A percentile compares a stretch with the other conserved stretches of the same genome.
Conservation (phyloP, 2,329 filamentous ascomycete genomes). For the Xylariaceae sp. region DNA sequence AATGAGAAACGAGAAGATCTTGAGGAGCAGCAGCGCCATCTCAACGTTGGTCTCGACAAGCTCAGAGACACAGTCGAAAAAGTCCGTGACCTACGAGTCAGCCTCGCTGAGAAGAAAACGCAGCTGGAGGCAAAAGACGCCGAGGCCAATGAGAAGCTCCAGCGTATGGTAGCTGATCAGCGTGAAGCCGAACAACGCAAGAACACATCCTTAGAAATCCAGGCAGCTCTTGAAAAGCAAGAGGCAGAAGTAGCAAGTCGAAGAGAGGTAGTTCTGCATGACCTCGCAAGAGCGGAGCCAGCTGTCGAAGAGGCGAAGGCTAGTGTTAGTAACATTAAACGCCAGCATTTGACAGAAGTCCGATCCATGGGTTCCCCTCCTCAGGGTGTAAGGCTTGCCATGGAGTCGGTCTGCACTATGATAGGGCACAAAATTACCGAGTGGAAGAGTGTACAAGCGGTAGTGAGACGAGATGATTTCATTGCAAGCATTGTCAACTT, state of each 20-base stretch:
- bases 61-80: conserved; percentile 96
- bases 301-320: conserved; percentile 92
- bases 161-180: conserved; percentile 96
- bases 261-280: conserved; percentile 81
- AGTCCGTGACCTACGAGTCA: conserved; percentile 87
- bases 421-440: conserved; percentile 87
- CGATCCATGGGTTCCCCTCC: conserved; percentile 96
- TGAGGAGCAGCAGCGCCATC: conserved; percentile 96
- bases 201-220: conserved; percentile 84
- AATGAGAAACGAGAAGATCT: conserved; percentile 98
- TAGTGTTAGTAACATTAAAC: conserved; percentile 98
- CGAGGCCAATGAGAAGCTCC: conserved; percentile 95
- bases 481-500: conserved; percentile 98
- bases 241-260: conserved; percentile 85
- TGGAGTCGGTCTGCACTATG: conserved; percentile 95
- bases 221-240: conserved; percentile 84
- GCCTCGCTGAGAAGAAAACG: conserved; percentile 90
- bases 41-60: conserved; percentile 98
- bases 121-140: conserved; percentile 92
- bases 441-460: conserved; percentile 89
- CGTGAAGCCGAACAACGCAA: conserved; percentile 92
- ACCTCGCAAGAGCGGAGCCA: conserved; percentile 89
- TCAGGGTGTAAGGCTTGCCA: conserved; percentile 84
- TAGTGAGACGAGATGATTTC: conserved; percentile 92
- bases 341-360: conserved; percentile 95